Conservation (phyloP, 2,329 filamentous ascomycete genomes). For the Biscogniauxia mediterranea region DNA sequence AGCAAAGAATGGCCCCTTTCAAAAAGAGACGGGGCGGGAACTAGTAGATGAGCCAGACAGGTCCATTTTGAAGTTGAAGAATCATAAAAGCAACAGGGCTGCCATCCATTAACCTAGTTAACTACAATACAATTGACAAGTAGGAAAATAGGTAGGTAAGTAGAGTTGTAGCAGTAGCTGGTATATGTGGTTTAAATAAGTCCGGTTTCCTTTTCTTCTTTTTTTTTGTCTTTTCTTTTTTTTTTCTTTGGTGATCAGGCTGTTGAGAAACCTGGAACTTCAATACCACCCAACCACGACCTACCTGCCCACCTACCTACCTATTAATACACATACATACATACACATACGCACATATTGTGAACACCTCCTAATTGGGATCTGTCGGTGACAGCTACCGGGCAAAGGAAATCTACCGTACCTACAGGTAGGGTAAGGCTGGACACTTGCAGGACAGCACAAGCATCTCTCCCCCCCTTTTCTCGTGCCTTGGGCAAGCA, state of each 20-base stretch:
- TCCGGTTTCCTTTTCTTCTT: too few relatives aligned
- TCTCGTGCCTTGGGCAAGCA: neutral
- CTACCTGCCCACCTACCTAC: neutral
- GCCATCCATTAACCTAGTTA: too few relatives aligned
- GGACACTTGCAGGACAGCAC: neutral
- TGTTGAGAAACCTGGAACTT: neutral
- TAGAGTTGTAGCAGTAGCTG: too few relatives aligned
- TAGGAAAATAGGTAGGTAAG: too few relatives aligned
- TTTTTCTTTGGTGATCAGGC: neutral
- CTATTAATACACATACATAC: neutral
- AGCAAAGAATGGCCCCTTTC: too few relatives aligned
- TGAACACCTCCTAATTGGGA: neutral
- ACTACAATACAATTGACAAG: too few relatives aligned
- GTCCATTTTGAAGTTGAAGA: too few relatives aligned
- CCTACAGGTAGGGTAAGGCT: neutral
- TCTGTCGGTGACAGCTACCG: neutral
- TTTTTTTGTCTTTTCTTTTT: neutral
- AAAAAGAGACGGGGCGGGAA: too few relatives aligned
- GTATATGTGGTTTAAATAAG: too few relatives aligned
- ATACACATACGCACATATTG: neutral
- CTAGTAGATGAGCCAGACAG: too few relatives aligned
- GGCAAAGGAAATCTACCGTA: neutral
- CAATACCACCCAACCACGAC: neutral
- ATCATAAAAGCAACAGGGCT: too few relatives aligned
- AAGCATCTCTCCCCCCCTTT: neutral